Evolutionary conservation across 805 yeast genomes (phyloP).

Genomic region (Starmerella kuoi): DNA sequence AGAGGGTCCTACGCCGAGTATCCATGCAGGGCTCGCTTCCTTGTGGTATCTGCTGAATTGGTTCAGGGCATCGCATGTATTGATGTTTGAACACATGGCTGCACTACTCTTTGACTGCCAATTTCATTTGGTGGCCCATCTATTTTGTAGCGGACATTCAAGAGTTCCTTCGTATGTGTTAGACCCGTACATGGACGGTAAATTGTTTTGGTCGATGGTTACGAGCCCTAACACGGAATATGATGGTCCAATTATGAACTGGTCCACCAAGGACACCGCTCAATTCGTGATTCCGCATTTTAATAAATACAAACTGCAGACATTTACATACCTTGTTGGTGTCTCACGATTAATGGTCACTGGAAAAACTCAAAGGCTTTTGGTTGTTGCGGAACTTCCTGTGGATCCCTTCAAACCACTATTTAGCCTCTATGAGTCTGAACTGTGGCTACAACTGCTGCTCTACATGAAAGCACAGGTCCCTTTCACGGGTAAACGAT

Average conservation of each 20-base stretch:
- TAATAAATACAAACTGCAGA: constrained; percentile 23
- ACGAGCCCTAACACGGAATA: background rate
- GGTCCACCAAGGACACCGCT: constrained; percentile 2
- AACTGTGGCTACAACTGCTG: constrained; percentile 56
- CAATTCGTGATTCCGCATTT: constrained; percentile 14
- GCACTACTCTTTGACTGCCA: constrained; percentile 65
- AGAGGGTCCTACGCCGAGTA: constrained; percentile 12
- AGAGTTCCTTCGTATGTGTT: constrained; percentile 16
- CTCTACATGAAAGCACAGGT: constrained; percentile 65
- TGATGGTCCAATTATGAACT: constrained; percentile 7
- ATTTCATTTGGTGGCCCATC: constrained; percentile 34
- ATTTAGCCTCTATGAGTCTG: constrained; percentile 46
- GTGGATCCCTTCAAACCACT: constrained; percentile 49
- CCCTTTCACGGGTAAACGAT: constrained; percentile 85
- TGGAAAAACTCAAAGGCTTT: constrained; percentile 61
- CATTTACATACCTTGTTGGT: constrained; percentile 38
- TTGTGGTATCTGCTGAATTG: constrained; percentile 44
- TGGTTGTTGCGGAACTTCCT: constrained; percentile 47
- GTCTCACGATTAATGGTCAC: constrained; percentile 47
- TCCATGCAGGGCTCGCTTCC: constrained; percentile 17
- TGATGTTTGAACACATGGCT: constrained; percentile 65
- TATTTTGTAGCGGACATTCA: constrained; percentile 16
- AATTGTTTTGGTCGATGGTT: background rate
- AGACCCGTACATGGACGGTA: constrained; percentile 3
- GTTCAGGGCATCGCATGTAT: constrained; percentile 66